phyloP scores from a whole-genome alignment of 257 asterid genomes.

The Jacaranda copaia region DNA sequence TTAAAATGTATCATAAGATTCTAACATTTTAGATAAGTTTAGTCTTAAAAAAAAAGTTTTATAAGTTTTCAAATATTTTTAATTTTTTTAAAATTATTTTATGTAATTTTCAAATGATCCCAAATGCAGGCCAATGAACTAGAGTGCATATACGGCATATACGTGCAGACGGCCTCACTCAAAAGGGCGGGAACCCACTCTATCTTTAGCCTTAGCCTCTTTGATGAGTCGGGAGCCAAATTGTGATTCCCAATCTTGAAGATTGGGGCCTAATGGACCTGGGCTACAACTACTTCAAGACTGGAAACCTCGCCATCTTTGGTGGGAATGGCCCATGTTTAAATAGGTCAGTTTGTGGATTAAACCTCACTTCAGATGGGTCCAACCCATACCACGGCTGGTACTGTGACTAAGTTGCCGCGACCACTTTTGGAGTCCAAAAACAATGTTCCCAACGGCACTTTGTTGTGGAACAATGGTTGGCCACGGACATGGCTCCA shows the following conservation, averaged over 20 bases:
- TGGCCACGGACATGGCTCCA: slow-evolving; percentile 62
- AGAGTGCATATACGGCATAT: slow-evolving; percentile 38
- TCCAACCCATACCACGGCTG: slow-evolving; percentile 63
- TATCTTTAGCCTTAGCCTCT: slow-evolving; percentile 26
- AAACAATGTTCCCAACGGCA: slow-evolving; percentile 42
- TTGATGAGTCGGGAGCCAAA: slow-evolving; percentile 19
- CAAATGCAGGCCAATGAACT: too few relatives aligned
- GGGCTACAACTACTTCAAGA: slow-evolving; percentile 58
- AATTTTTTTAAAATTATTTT: too few relatives aligned
- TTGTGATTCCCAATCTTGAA: slow-evolving; percentile 47
- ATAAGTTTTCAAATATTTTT: too few relatives aligned
- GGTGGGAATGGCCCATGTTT: slow-evolving; percentile 66
- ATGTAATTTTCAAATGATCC: background rate
- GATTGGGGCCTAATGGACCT: slow-evolving; percentile 76
- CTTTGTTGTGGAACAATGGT: slow-evolving; percentile 70
- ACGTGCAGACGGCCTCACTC: slow-evolving; percentile 41
- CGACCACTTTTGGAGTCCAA: slow-evolving; percentile 52
- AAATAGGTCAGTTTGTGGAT: slow-evolving; percentile 41
- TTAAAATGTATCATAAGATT: too few relatives aligned
- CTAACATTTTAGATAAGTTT: too few relatives aligned
- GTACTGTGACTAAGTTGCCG: slow-evolving; percentile 65
- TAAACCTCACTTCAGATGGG: slow-evolving; percentile 74
- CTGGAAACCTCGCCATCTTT: slow-evolving; percentile 61
- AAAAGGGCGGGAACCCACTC: slow-evolving; percentile 44
- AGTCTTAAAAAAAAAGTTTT: too few relatives aligned